Base-by-base conservation (phyloP, 2,329 filamentous ascomycete species). In the Sporothrix schenckii region DNA sequence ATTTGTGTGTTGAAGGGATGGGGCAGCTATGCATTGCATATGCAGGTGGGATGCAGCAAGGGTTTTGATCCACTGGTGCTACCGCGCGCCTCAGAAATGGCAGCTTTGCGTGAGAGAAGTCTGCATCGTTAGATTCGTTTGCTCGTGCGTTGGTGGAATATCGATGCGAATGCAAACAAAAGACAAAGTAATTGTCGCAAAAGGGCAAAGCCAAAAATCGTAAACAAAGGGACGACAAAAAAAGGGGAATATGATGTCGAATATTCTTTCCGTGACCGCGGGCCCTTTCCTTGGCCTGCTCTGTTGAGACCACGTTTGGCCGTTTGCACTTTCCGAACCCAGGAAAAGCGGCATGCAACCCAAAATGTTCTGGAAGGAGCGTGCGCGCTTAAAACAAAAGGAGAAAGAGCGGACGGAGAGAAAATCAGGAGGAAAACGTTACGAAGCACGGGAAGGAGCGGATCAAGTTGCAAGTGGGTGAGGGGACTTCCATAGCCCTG, bases 1-100 rank as follows among this genome's bases (percentile, higher is more conserved):
- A 34, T 34, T 34, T 58, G 30, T 61, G 49, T 47, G 34, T 44
- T 14, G 4, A 67, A 30, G 66, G 41, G 30, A 70, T 71, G 69
- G 58, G 70, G 70, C 70, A 71, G 56, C 66, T 50, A 71, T 71
- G 70, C 70, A 71, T 71, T 71, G 70, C 70, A 71, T 71, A 71
- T 69, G 70, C 70, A 71, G 27, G 69, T 34, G 39, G 47, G 47
- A 66, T 53, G 27, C 47, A 39, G 47, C 39, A 44, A 44, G 24
- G 56, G 34, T 21, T 60, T 16, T 30, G 11, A 60, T 21, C 27
- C 39, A 63, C 39, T n/a, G 21, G 21, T 47, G 60, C 21, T 65
- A 1, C 39, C 41, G 60, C 60, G 61, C 61, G 61, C 61, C 41
- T 66, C 24, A 5, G 21, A 47, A 47, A 63, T 16, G 58, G 58